Conservation (phyloP, 2,329 filamentous ascomycete genomes). For the Neophaeococcomyces mojaviensis region DNA sequence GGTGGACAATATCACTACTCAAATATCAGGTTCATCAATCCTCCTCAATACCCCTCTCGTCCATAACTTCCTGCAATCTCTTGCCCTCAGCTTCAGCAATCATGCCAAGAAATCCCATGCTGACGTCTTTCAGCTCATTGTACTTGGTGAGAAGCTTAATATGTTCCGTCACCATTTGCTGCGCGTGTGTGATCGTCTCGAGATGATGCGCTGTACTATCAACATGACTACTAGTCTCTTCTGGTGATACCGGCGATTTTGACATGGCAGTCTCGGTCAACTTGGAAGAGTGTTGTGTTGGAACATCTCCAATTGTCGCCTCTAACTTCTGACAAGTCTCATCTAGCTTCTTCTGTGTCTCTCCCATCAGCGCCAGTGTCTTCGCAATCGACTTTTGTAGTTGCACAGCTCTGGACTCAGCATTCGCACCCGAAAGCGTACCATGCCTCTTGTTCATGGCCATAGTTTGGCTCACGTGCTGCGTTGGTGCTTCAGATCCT, state of each 20-base stretch:
- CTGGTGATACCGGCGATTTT: no score
- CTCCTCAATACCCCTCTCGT: slow-evolving; percentile 9
- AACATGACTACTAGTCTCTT: not conserved
- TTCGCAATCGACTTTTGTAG: not conserved
- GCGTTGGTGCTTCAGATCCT: no score
- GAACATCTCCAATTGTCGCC: no score
- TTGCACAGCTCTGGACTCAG: not conserved
- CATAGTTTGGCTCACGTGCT: not conserved
- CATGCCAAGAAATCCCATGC: slow-evolving; percentile 57
- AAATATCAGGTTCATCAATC: slow-evolving; percentile 8
- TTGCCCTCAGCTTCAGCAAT: slow-evolving; percentile 48
- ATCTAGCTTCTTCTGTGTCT: not conserved
- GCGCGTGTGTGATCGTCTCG: not conserved
- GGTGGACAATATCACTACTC: no score
- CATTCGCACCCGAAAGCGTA: not conserved
- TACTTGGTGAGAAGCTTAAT: slow-evolving; percentile 61
- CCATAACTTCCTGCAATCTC: slow-evolving; percentile 18
- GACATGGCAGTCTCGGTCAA: no score
- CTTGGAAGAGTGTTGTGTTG: no score
- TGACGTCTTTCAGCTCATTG: slow-evolving; percentile 64
- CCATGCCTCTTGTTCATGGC: not conserved
- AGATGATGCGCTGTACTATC: not conserved
- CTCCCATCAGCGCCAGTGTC: not conserved
- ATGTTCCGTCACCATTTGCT: slow-evolving; percentile 33
- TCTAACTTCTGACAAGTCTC: not conserved